phyloP scores from a whole-genome alignment of 2,329 filamentous ascomycete species.

The Aspergillus quadricinctus region DNA sequence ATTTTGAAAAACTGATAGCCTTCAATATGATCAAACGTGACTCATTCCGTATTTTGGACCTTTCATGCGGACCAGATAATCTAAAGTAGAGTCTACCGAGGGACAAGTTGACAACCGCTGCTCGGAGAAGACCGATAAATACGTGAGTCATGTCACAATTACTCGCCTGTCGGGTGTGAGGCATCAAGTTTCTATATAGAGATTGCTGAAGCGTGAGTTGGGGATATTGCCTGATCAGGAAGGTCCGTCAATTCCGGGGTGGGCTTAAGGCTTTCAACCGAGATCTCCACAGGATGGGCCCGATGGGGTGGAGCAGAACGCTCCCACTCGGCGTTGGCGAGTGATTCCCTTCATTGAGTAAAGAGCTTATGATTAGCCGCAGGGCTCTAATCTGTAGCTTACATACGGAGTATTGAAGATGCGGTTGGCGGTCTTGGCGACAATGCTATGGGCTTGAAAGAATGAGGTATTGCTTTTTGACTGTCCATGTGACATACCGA shows the following conservation, averaged over 20 bases:
- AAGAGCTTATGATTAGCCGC: not conserved
- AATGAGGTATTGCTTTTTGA: not conserved
- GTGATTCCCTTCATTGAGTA: not conserved
- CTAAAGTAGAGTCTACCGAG: no score
- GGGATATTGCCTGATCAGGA: slow-evolving; percentile 8
- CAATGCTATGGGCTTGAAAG: not conserved
- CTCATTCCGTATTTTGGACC: not conserved
- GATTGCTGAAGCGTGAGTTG: slow-evolving; percentile 1
- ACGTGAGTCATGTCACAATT: not conserved
- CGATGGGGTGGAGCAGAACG: no score
- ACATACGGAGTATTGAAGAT: not conserved
- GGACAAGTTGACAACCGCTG: no score
- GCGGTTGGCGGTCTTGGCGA: not conserved
- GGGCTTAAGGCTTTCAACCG: not conserved
- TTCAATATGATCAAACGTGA: not conserved
- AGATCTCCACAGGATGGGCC: not conserved
- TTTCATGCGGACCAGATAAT: not conserved
- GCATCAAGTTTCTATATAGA: not conserved
- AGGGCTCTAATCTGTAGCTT: not conserved
- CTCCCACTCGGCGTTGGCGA: no score
- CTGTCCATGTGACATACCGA: not conserved
- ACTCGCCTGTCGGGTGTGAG: not conserved
- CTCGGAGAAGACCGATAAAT: no score
- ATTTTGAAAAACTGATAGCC: slow-evolving; percentile 20
- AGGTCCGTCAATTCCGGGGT: slow-evolving; percentile 1